Evolutionary conservation across 75 land plant genomes (phyloP).

Genomic region (Selaginella tamariscina): DNA sequence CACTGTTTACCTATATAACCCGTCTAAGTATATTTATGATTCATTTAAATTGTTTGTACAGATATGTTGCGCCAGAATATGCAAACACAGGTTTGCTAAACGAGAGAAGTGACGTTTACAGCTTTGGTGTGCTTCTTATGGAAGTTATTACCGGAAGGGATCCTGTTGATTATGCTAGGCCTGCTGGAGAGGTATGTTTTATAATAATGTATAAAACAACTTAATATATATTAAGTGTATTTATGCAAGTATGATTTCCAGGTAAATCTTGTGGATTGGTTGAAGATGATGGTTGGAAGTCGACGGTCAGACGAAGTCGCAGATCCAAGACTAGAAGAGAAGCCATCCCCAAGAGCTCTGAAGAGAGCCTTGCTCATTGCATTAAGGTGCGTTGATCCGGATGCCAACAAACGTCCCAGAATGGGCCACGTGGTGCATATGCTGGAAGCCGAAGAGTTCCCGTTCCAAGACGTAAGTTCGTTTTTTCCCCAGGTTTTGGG

Average conservation of each 20-base stretch:
- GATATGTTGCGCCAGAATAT: constrained; percentile 51
- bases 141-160: constrained; percentile 36
- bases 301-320: constrained; percentile 39
- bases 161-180: constrained; percentile 34
- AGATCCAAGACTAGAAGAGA: constrained; percentile 37
- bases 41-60: constrained; percentile 10
- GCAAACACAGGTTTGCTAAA: constrained; percentile 39
- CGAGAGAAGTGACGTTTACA: constrained; percentile 44
- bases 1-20: background rate
- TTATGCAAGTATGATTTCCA: constrained; percentile 18
- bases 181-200: constrained; percentile 30
- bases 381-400: constrained; percentile 50
- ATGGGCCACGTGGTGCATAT: constrained; percentile 63
- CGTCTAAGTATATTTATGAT: too few species aligned
- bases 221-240: background rate
- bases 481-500: too few species aligned
- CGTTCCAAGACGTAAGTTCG: constrained; percentile 32
- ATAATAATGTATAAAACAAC: background rate
- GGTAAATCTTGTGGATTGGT: constrained; percentile 66
- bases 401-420: constrained; percentile 46
- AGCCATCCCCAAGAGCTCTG: constrained; percentile 42
- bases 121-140: constrained; percentile 43
- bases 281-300: constrained; percentile 39
- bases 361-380: constrained; percentile 45
- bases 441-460: constrained; percentile 50